Conservation (phyloP, 139 green algal genomes). For the Chlorella sp. region DNA sequence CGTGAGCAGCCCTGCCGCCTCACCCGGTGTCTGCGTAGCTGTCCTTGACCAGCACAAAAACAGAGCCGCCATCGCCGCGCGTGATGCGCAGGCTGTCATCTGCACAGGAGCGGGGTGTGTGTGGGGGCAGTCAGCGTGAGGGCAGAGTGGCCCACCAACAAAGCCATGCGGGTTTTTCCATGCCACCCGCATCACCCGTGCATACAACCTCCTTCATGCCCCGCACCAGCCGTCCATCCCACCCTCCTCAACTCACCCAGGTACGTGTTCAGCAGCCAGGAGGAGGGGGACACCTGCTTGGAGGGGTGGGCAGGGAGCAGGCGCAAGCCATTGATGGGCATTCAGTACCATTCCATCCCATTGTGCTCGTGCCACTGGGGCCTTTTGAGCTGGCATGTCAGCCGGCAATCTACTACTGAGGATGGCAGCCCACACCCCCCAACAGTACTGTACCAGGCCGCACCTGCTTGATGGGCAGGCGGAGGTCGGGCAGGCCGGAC, state of each 20-base stretch:
- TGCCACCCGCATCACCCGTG: neutral
- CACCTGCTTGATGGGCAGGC: slow-evolving; percentile 42
- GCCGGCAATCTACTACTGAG: no score
- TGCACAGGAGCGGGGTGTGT: neutral
- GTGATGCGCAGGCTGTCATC: slow-evolving; percentile 64
- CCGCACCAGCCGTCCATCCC: no score
- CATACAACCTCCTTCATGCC: no score
- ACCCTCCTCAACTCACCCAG: no score
- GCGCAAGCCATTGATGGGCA: no score
- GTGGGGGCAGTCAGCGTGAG: neutral
- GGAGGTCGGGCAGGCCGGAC: slow-evolving; percentile 61
- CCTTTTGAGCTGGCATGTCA: no score
- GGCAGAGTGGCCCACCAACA: neutral
- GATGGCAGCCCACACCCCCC: no score
- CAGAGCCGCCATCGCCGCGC: slow-evolving; percentile 64
- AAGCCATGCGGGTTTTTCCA: neutral
- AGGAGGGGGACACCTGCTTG: slow-evolving; percentile 16
- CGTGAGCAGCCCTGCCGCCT: no score
- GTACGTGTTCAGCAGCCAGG: slow-evolving; percentile 89
- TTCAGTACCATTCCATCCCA: no score
- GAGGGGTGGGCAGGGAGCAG: slow-evolving; percentile 40
- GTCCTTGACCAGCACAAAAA: slow-evolving; percentile 65
- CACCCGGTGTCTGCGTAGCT: slow-evolving; percentile 36
- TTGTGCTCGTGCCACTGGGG: no score
- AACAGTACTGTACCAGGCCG: no score